Evolutionary conservation across 495 filamentous ascomycete species (phyloP), one percentile per base, ranked within the genome.

Genomic region (Xylaria acuta): DNA sequence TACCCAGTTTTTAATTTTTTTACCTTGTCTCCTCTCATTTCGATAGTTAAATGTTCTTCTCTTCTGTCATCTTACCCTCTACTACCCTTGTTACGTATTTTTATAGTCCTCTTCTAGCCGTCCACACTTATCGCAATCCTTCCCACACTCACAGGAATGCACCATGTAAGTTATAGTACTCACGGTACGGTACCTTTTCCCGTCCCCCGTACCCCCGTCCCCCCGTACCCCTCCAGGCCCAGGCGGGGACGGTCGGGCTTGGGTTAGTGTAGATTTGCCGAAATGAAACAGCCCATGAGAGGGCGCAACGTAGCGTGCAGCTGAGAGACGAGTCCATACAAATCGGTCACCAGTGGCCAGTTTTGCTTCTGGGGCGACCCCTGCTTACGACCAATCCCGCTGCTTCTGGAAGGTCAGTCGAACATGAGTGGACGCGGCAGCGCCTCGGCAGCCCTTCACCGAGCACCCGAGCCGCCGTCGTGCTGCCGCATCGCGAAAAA

Each of bases 391-490:
- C 73, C 73, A 70, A 65, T 74, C 59, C 71, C 69, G 65, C 77
- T 73, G 64, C 73, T 79, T 79, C 77, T 79, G 77, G 77, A 79
- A 79, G 77, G 77, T 79, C 77, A 72, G 77, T 77, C 75, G 77
- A 79, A 79, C 72, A 70, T 75, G 72, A 79, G 74, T 77, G 74
- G 72, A 69, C 64, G 74, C 74, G 76, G 72, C 67, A 47, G 22
- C 69, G 64, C 45, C 67, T 79, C 77, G 77, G 77, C 77, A 77
- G 73, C 70, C 67, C 77, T 76, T 79, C 77, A 79, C 77, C 77
- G 77, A 79, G 76, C 73, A 73, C 75, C 77, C 77, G 77, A 77
- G 77, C 73, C 74, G 75, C 72, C 65, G 62, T 75, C 40, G 51
- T 45, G 51, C 53, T 56, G 67, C 54, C 47, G 64, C 64, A 67